Percentiles rank a stretch among this genome's conserved stretches.
Evolutionary conservation across 2,329 filamentous ascomycete species (phyloP).

Genomic region (Fusarium caatingaense): DNA sequence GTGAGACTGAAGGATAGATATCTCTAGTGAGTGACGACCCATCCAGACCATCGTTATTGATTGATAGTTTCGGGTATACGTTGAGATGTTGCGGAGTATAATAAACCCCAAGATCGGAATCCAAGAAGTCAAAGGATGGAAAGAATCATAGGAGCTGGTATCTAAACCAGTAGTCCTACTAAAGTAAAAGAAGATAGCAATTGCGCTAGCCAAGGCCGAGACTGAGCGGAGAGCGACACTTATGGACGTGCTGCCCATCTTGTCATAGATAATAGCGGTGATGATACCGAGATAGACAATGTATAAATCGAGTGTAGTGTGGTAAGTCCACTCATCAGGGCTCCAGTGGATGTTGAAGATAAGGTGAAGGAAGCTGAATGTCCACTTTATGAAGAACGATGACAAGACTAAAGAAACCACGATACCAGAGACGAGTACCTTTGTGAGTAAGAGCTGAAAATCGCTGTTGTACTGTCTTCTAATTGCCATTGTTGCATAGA

Average conservation of each 20-base stretch:
- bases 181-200: neutral
- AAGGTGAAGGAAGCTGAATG: constrained; percentile 47
- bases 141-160: constrained; percentile 55
- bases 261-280: constrained; percentile 45
- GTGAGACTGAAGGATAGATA: constrained; percentile 70
- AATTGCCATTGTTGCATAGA: constrained; percentile 62
- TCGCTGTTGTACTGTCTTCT: constrained; percentile 56
- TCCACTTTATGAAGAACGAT: constrained; percentile 26
- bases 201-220: constrained; percentile 48
- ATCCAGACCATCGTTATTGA: constrained; percentile 61
- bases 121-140: constrained; percentile 64
- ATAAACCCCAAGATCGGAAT: constrained; percentile 65
- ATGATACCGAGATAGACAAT: constrained; percentile 68
- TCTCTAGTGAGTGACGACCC: constrained; percentile 67
- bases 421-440: constrained; percentile 58
- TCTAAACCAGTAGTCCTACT: neutral
- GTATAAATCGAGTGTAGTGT: constrained; percentile 63
- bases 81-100: constrained; percentile 59
- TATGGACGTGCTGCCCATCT: constrained; percentile 11
- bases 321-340: constrained; percentile 59
- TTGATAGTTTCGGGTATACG: constrained; percentile 21
- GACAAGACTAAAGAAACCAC: constrained; percentile 45
- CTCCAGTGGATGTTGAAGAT: constrained; percentile 61
- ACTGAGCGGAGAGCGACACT: constrained; percentile 27
- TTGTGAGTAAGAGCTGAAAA: constrained; percentile 56